Conservation (phyloP, 1,284 basidiomycete genomes). For the Malassezia furfur region DNA sequence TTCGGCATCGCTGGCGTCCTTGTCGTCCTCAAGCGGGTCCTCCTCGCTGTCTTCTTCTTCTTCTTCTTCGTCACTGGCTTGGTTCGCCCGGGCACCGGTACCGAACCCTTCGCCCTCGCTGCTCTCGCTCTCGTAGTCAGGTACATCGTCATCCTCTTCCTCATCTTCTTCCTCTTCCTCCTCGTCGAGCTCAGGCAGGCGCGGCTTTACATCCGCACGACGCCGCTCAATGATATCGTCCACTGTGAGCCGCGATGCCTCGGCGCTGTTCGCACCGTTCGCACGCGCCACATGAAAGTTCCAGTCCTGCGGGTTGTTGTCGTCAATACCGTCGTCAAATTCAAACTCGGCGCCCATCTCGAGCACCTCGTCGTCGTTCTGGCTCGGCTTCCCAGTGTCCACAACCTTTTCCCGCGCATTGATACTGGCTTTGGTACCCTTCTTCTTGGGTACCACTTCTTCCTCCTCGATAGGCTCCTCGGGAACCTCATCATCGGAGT, state of each 20-base stretch:
- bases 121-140: slow-evolving; percentile 23
- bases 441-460: slow-evolving; percentile 8
- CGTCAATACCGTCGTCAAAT: slow-evolving; percentile 36
- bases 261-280: slow-evolving; percentile 16
- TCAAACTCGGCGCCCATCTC: slow-evolving; percentile 36
- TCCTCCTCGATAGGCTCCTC: slow-evolving; percentile 20
- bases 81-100: slow-evolving; percentile 14
- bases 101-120: slow-evolving; percentile 52
- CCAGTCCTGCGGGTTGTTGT: slow-evolving; percentile 24
- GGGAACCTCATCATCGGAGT: slow-evolving; percentile 36
- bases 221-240: slow-evolving; percentile 46
- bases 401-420: slow-evolving; percentile 36
- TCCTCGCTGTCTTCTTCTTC: slow-evolving; percentile 43
- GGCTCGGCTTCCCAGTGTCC: slow-evolving; percentile 17
- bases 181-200: slow-evolving; percentile 12
- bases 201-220: slow-evolving; percentile 16
- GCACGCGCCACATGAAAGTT: slow-evolving; percentile 32
- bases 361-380: slow-evolving; percentile 18
- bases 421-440: slow-evolving; percentile 32
- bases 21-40: slow-evolving; percentile 43
- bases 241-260: slow-evolving; percentile 31
- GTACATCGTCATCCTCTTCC: slow-evolving; percentile 21
- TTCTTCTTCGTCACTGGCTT: slow-evolving; percentile 35
- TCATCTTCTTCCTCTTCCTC: slow-evolving; percentile 18
- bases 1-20: slow-evolving; percentile 3